These are phyloP conservation scores for Cymbidium sinense DNA, from an alignment of 106 monocot species.

Conservation along the genomic window DNA sequence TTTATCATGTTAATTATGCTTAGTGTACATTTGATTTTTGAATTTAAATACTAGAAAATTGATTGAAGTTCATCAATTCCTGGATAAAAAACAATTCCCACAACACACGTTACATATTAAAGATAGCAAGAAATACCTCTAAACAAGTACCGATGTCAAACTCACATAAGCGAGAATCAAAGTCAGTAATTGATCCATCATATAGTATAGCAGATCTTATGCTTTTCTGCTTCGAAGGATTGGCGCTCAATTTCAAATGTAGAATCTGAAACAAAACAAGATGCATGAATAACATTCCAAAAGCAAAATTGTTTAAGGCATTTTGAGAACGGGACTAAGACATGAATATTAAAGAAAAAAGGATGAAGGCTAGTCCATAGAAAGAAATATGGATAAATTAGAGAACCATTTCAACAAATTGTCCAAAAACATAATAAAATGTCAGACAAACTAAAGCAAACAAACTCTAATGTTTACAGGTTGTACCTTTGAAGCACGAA, in stretches of 20 bases:
- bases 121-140: slow-evolving; percentile 48
- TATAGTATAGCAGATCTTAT: slow-evolving; percentile 68
- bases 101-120: background rate
- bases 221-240: slow-evolving; percentile 17
- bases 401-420: background rate
- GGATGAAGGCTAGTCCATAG: background rate
- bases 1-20: no score
- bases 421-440: background rate
- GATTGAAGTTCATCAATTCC: no score
- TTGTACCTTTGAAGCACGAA: slow-evolving; percentile 83
- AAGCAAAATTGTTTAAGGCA: slow-evolving; percentile 5
- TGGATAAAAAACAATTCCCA: background rate
- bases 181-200: slow-evolving; percentile 88
- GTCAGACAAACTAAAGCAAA: background rate
- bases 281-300: background rate
- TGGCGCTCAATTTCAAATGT: slow-evolving; percentile 66
- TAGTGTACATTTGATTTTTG: no score
- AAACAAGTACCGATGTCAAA: slow-evolving; percentile 91
- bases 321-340: background rate
- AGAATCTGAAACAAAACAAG: slow-evolving; percentile 49
- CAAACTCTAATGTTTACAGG: background rate
- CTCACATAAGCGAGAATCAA: slow-evolving; percentile 66
- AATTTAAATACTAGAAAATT: no score
- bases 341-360: no score
- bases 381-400: background rate